A percentile compares a stretch with the other conserved stretches of the same genome.
phyloP scores from a whole-genome alignment of 345 rosid genomes.

The Eucalyptus pauciflora region DNA sequence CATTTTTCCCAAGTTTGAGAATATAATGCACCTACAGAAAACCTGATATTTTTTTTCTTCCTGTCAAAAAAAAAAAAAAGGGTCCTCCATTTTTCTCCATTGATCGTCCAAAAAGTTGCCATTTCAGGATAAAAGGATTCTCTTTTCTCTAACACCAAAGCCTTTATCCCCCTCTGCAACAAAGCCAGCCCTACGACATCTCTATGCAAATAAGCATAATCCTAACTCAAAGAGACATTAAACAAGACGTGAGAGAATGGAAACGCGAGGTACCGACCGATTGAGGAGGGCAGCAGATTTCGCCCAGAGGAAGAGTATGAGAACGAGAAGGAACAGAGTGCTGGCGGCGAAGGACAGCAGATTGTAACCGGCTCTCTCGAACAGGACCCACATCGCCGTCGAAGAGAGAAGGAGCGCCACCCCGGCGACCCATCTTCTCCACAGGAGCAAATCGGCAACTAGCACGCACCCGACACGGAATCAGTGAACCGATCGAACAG shows the following conservation, averaged over 20 bases:
- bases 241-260: not conserved
- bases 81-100: not conserved
- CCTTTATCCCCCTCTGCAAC: not conserved
- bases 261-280: slow-evolving; percentile 28
- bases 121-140: not conserved
- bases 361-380: slow-evolving; percentile 78
- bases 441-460: slow-evolving; percentile 82
- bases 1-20: not conserved
- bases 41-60: not conserved
- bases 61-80: not conserved
- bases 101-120: not conserved
- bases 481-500: not conserved
- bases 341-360: slow-evolving; percentile 61
- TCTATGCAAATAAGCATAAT: not conserved
- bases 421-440: slow-evolving; percentile 63
- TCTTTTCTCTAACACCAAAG: not conserved
- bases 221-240: not conserved
- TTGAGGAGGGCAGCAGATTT: slow-evolving; percentile 94
- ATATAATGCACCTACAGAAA: not conserved
- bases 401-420: slow-evolving; percentile 32
- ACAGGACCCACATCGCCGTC: slow-evolving; percentile 56
- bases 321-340: slow-evolving; percentile 63
- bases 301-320: slow-evolving; percentile 86
- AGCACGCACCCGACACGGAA: not conserved
- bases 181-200: not conserved